Base-by-base conservation (phyloP, 345 rosid species). In the Hibiscus tridactylites region DNA sequence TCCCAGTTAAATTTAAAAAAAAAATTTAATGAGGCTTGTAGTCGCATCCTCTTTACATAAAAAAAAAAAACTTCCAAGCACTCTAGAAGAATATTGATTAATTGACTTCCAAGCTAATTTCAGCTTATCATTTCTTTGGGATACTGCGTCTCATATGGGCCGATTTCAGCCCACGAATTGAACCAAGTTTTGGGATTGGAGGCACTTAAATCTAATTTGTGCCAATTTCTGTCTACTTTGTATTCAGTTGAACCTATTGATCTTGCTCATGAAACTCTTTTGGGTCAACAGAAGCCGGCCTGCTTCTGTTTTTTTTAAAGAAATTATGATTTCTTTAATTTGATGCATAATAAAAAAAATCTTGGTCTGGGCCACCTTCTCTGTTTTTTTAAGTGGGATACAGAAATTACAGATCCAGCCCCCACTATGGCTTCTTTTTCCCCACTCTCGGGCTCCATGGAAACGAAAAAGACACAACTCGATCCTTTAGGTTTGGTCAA, bases 381-480 rank as follows among this genome's bases (percentile, higher is more conserved):
- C 49, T 11, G 5, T 39, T 39, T 11, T 64, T 42, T 21, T 65
- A 13, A 21, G 15, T 65, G 50, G 61, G 31, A 62, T 35, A n/a
- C 47, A 56, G 29, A 56, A 42, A 56, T 9, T 56, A 56, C 0
- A n/a, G 65, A n/a, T 71, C 73, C 80, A 71, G 58, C 26, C 26
- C 70, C 78, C 81, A 61, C 12, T 19, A 56, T 9, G 17, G 6
- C 66, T 54, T 17, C 79, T 56, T 24, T 47, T 35, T 35, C 47
- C 3, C 28, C 19, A 29, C 37, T 53, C 26, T 78, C 63, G 61
- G 73, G 53, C 65, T 37, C 39, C 2, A 3, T 9, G 33, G 61
- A 65, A 71, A 82, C 66, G 71, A 76, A 78, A 77, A 60, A 0
- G 66, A 13, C n/a, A 12, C 3, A 19, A 71, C 17, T 6, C 33